Percentiles rank a stretch among this genome's conserved stretches.
Conservation (phyloP, 371 early-diverging fungal genomes). For the Funneliformis caledonium region DNA sequence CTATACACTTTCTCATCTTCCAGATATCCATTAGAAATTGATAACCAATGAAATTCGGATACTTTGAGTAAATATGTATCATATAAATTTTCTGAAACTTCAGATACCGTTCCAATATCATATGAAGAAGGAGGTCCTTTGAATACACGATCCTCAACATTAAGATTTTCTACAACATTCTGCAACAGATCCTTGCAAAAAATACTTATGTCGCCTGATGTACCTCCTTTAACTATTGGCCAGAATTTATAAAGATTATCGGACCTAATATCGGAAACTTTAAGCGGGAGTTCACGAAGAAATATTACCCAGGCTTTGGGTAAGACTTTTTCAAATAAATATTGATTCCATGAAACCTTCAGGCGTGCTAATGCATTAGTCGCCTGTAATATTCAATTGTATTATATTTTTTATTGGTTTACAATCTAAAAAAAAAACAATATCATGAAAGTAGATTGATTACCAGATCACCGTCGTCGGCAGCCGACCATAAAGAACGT, state of each 20-base stretch:
- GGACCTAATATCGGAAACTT: background rate
- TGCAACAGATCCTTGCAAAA: background rate
- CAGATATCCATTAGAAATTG: conserved; percentile 2
- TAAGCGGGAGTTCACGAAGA: conserved; percentile 17
- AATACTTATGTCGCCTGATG: background rate
- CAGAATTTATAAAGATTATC: conserved; percentile 43
- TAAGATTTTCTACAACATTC: background rate
- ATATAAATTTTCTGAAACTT: background rate
- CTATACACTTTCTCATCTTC: background rate
- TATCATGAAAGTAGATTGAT: background rate
- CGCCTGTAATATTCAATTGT: background rate
- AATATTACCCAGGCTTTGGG: conserved; percentile 45
- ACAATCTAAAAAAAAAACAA: background rate
- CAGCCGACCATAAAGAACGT: conserved; percentile 2
- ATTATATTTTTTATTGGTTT: background rate
- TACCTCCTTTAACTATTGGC: conserved; percentile 15
- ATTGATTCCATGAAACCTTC: conserved; percentile 46
- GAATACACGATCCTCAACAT: background rate
- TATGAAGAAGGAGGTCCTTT: background rate
- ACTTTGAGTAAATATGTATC: background rate
- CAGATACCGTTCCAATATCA: background rate
- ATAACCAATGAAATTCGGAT: background rate
- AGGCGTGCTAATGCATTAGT: conserved; percentile 39
- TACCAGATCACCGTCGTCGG: conserved; percentile 9
- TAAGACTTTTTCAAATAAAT: conserved; percentile 42